Conservation (phyloP, 2,329 filamentous ascomycete genomes). For the Aspergillus sp. region DNA sequence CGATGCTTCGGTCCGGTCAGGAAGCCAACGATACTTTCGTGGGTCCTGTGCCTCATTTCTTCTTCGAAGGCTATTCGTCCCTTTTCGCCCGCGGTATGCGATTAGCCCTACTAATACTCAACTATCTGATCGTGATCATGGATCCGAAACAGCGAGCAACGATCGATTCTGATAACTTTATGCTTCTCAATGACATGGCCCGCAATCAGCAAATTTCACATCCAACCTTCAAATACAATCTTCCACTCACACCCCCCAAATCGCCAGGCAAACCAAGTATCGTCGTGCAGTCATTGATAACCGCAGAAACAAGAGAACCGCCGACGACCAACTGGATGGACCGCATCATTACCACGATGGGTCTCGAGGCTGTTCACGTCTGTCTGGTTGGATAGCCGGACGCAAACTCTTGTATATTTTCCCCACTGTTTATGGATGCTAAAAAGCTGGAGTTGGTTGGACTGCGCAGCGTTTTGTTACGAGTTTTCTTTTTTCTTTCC, state of each 20-base stretch:
- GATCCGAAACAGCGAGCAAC: conserved; percentile 18
- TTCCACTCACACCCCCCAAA: conserved; percentile 15
- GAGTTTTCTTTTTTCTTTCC: neutral
- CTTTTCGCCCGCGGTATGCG: conserved; percentile 22
- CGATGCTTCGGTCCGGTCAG: conserved; percentile 21
- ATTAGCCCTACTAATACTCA: conserved; percentile 19
- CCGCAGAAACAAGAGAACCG: conserved; percentile 15
- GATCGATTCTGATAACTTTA: conserved; percentile 13
- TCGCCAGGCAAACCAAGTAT: conserved; percentile 14
- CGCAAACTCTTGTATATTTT: neutral
- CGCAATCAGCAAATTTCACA: conserved; percentile 7
- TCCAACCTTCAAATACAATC: neutral
- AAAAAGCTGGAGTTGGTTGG: neutral
- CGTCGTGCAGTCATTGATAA: conserved; percentile 20
- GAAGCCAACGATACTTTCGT: conserved; percentile 18
- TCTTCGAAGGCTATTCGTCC: conserved; percentile 22
- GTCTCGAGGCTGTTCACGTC: conserved; percentile 23
- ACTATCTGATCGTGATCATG: conserved; percentile 21
- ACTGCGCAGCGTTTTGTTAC: neutral
- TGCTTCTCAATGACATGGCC: conserved; percentile 12
- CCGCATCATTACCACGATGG: conserved; percentile 24
- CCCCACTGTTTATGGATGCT: neutral
- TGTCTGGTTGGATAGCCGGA: conserved; percentile 13
- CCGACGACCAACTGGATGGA: conserved; percentile 28
- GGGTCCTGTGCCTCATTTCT: conserved; percentile 21